These are phyloP conservation scores for Plantago elongata DNA, from an alignment of 257 asterid species.

Conservation along the genomic window DNA sequence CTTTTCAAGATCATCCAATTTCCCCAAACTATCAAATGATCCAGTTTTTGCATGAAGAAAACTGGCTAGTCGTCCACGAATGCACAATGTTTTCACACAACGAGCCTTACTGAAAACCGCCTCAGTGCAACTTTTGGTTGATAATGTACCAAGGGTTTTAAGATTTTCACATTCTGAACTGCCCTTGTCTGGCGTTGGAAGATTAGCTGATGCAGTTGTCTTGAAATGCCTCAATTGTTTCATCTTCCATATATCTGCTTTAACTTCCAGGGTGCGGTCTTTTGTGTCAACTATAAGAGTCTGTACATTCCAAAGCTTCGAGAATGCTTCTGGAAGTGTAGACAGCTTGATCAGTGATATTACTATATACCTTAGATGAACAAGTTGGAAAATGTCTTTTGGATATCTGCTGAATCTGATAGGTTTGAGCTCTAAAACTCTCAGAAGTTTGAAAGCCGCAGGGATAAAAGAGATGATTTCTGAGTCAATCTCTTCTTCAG, in stretches of 20 bases:
- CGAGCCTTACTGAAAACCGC: constrained; percentile 35
- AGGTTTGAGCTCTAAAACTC: constrained; percentile 36
- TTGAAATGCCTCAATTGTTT: constrained; percentile 37
- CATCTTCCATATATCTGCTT: constrained; percentile 45
- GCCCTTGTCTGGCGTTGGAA: constrained; percentile 23
- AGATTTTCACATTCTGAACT: constrained; percentile 27
- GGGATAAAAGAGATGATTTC: constrained; percentile 25
- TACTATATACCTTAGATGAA: constrained; percentile 38
- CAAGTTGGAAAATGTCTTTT: constrained; percentile 20
- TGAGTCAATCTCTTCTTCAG: constrained; percentile 17
- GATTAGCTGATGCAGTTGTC: constrained; percentile 34
- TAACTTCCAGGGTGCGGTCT: constrained; percentile 27
- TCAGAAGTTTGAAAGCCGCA: constrained; percentile 30
- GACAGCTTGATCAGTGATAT: constrained; percentile 21
- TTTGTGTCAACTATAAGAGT: constrained; percentile 44
- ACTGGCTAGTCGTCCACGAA: constrained; percentile 43
- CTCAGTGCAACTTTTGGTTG: constrained; percentile 45
- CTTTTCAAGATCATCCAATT: constrained; percentile 34
- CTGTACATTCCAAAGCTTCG: constrained; percentile 45
- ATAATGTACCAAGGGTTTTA: constrained; percentile 40
- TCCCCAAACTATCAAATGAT: constrained; percentile 35
- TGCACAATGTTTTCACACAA: constrained; percentile 44
- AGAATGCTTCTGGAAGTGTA: constrained; percentile 35
- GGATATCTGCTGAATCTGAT: constrained; percentile 28
- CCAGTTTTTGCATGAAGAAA: constrained; percentile 30